Base-by-base conservation (phyloP, 2,329 filamentous ascomycete genomes). In the Paecilomyces fulvus region DNA sequence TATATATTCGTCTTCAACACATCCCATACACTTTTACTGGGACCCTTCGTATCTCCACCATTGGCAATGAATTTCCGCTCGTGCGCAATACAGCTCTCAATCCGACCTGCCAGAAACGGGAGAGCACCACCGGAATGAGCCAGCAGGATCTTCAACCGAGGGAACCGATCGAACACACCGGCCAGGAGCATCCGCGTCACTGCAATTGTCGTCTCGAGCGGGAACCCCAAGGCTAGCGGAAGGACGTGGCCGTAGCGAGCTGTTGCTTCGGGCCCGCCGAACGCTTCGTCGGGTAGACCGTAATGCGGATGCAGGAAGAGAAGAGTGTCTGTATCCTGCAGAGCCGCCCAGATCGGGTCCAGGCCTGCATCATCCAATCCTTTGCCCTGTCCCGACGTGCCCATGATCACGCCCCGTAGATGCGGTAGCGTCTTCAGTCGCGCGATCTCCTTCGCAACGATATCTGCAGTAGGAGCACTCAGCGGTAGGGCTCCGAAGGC, bases 301-400 rank as follows among this genome's bases (percentile, higher is more conserved):
- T 96, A 96, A 73, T 96, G 92, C 28, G 92, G 92, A 72, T 96
- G 92, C 53, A 96, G 72, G 75, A 96, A 96, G 52, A 95, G 78
- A 23, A 88, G 77, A 31, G 90, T 77, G 7, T 78, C 71, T 0
- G 82, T 81, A 46, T 81, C 79, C 48, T 89, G 83, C 1, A 96
- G 73, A 0, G 86, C 85, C 10, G 79, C 70, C 72, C 90, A 89
- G 10, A 96, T 80, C 0, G 87, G 84, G 33, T 92, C 80, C 25
- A 96, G 75, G 0, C 75, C 73, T 2, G 82, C 79, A 70, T 96
- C 92, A 67, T 96, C 92, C 0, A 96, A 79, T 0, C 92, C 91
- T 10, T 81, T 77, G 0, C 90, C 91, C 0, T 95, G 76, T 0
- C 92, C 92, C 0, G 87, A 85, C 0, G 92, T 96, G 0, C 92